These are phyloP conservation scores for Termitomyces sp. DNA, from an alignment of 768 basidiomycete genomes.

Conservation along the genomic window DNA sequence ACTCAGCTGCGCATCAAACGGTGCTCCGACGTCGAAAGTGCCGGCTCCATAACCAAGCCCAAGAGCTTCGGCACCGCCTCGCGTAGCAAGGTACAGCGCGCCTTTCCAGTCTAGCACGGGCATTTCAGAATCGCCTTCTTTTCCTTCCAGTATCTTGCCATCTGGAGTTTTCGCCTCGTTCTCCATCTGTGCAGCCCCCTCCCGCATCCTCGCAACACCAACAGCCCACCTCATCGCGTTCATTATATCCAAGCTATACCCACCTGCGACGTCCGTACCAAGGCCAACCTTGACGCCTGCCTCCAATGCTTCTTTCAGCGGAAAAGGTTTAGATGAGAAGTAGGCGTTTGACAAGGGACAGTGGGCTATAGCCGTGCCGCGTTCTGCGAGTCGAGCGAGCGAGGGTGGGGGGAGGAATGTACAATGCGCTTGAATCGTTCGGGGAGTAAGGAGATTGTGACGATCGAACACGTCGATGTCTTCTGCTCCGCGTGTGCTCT, in stretches of 20 bases:
- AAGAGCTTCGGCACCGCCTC: conserved; percentile 73
- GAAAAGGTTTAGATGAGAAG: conserved; percentile 73
- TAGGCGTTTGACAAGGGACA: conserved; percentile 90
- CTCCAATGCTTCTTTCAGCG: conserved; percentile 67
- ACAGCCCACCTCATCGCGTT: conserved; percentile 80
- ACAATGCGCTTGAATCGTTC: conserved; percentile 85
- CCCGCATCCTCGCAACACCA: conserved; percentile 63
- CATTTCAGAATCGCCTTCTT: conserved; percentile 5
- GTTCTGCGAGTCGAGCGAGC: conserved; percentile 46
- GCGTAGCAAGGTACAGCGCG: conserved; percentile 75
- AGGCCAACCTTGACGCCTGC: conserved; percentile 70
- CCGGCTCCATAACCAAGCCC: conserved; percentile 50
- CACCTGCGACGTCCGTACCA: conserved; percentile 85
- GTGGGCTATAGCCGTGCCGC: conserved; percentile 71
- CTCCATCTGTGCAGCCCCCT: conserved; percentile 39
- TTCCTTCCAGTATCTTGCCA: conserved; percentile 6
- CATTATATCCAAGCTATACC: conserved; percentile 80
- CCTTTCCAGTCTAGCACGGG: conserved; percentile 77
- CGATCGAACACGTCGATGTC: conserved; percentile 78
- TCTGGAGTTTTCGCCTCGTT: conserved; percentile 7
- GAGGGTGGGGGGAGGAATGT: conserved; percentile 65
- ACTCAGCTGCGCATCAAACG: conserved; percentile 71
- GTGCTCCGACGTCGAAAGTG: conserved; percentile 55
- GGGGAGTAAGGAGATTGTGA: conserved; percentile 54
- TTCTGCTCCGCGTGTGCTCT: conserved; percentile 51